These are phyloP conservation scores for Candida verbasci DNA, from an alignment of 805 yeast genomes.

Conservation along the genomic window DNA sequence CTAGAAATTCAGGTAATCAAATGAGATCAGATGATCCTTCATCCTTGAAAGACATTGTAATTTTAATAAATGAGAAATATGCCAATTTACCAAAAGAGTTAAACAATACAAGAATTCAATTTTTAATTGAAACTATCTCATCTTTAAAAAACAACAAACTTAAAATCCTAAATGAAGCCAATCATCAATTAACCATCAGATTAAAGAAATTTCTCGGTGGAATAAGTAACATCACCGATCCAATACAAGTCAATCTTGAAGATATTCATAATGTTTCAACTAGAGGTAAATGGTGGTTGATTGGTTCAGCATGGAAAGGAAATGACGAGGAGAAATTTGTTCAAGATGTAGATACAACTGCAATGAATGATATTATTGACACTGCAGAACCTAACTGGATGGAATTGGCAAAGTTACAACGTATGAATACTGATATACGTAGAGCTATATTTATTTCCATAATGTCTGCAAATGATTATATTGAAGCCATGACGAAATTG, in stretches of 20 bases:
- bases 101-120: constrained; percentile 64
- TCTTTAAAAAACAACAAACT: constrained; percentile 83
- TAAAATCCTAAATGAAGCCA: constrained; percentile 48
- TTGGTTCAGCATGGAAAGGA: constrained; percentile 97
- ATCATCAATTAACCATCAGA: constrained; percentile 49
- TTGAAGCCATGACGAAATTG: constrained; percentile 79
- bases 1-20: constrained; percentile 76
- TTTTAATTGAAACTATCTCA: constrained; percentile 78
- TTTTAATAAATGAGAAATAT: constrained; percentile 48
- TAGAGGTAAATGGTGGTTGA: constrained; percentile 98
- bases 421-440: constrained; percentile 95
- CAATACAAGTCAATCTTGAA: constrained; percentile 76
- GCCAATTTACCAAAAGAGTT: constrained; percentile 28
- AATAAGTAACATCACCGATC: constrained; percentile 54
- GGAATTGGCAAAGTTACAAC: constrained; percentile 75
- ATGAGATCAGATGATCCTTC: constrained; percentile 87
- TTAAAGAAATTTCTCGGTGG: constrained; percentile 62
- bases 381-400: constrained; percentile 81
- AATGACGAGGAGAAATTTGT: constrained; percentile 21
- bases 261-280: constrained; percentile 76
- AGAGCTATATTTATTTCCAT: constrained; percentile 90
- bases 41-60: constrained; percentile 75
- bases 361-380: constrained; percentile 60
- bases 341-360: constrained; percentile 30
- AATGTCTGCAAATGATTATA: constrained; percentile 91